Evolutionary conservation across 192 early-diverging fungal species (phyloP), one percentile per base, ranked within the genome.

Genomic region (Obelidium mucronatum): DNA sequence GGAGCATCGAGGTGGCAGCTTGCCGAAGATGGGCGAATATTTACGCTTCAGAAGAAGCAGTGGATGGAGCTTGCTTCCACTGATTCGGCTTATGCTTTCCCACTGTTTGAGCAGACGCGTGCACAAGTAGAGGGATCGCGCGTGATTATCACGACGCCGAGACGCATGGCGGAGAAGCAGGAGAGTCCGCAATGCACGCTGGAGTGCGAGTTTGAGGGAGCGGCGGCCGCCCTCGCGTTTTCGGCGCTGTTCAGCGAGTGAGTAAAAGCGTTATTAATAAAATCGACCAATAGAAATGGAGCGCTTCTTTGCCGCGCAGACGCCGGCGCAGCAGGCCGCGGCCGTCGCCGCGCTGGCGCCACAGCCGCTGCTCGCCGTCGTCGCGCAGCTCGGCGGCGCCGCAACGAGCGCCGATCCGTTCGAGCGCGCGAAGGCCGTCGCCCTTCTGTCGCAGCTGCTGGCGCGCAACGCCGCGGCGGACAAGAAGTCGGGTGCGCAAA

Each of bases 351-450:
- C n/a, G n/a, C 11, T 48, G 44, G 44, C 44, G 44, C 11, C 44
- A 89, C 31, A 78, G 79, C n/a, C n/a, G n/a, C n/a, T n/a, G n/a
- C n/a, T 96, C 22, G 79, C 83, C 71, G 79, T 97, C n/a, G 95
- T 98, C 28, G 91, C 94, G 80, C 79, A 84, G 42, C 88, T 96
- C 28, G 93, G 92, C 1, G 83, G 88, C 39, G 88, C 90, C 54
- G 79, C 97, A 62, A 95, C 94, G 2, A 91, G 86, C 78, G 87
- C 91, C 11, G 96, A 97, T 60, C 91, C 92, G n/a, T 92, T 90
- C 68, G 86, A 91, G 37, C 92, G 97, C 68, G 91, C 94, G 40
- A 92, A 92, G 85, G 97, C 95, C 86, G 81, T 35, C 33, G 5
- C 26, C 35, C 34, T 60, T 33, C 40, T 52, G 6, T 76, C 51